Conservation (phyloP, 768 basidiomycete genomes). For the Xerocomellus amylosporus region DNA sequence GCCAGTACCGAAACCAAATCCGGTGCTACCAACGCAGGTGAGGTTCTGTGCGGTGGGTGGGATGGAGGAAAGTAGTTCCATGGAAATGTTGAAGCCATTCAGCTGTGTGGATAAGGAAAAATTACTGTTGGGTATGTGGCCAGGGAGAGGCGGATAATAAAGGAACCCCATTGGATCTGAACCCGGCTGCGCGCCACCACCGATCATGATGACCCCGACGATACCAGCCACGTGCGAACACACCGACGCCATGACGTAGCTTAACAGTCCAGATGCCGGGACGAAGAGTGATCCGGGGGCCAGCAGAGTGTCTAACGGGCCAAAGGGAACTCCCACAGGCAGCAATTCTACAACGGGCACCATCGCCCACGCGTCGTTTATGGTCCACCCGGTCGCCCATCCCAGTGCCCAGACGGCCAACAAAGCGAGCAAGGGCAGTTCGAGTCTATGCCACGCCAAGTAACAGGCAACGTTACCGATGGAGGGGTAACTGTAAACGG, state of each 20-base stretch:
- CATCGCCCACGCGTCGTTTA: conserved; percentile 7
- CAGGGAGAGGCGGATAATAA: conserved; percentile 15
- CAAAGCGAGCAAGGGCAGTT: conserved; percentile 9
- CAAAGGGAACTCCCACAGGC: too few relatives aligned
- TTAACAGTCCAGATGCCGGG: neutral
- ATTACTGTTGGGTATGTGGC: too few relatives aligned
- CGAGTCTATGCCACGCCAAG: conserved; percentile 3
- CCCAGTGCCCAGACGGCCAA: conserved; percentile 11
- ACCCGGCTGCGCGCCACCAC: neutral
- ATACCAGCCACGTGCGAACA: neutral
- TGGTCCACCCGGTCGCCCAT: conserved; percentile 11
- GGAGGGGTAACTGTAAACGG: conserved; percentile 10
- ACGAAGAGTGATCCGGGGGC: neutral
- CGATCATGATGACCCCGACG: conserved; percentile 12
- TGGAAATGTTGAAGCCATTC: conserved; percentile 16
- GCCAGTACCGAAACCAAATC: accelerated
- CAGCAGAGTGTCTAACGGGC: too few relatives aligned
- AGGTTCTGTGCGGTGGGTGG: conserved; percentile 12
- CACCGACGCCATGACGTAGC: neutral
- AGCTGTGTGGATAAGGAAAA: conserved; percentile 3
- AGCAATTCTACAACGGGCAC: neutral
- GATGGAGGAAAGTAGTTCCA: conserved; percentile 11
- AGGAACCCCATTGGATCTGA: neutral
- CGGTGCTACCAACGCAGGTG: neutral
- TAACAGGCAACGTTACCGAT: conserved; percentile 10